phyloP scores from a whole-genome alignment of 1,139 yeast genomes.

The Saccharomyces hybrid region DNA sequence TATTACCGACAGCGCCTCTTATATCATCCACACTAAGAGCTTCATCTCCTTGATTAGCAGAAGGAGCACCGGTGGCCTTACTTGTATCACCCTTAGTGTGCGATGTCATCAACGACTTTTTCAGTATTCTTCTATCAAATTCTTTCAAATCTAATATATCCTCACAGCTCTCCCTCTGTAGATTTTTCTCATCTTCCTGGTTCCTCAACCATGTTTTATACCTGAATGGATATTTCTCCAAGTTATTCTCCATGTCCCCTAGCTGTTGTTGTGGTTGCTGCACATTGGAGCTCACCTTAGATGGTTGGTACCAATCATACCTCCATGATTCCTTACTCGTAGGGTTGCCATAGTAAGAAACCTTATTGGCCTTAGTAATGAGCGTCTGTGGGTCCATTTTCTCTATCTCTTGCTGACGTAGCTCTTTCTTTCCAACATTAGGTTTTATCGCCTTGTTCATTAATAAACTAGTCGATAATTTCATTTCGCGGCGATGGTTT shows the following conservation, averaged over 20 bases:
- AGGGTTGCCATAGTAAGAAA: conserved; percentile 11
- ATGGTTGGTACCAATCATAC: conserved; percentile 24
- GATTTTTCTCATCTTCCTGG: conserved; percentile 4
- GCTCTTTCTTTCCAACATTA: not conserved
- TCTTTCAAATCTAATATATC: conserved; percentile 9
- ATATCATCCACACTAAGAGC: conserved; percentile 51
- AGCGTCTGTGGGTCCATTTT: conserved; percentile 14
- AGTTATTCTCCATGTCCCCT: conserved; percentile 6
- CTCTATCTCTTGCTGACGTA: not conserved
- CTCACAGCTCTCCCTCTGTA: not conserved
- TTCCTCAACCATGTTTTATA: conserved; percentile 19
- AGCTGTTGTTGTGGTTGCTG: conserved; percentile 5
- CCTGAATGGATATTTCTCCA: conserved; percentile 17
- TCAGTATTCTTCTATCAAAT: conserved; percentile 15
- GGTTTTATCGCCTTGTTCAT: not conserved
- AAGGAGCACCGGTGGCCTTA: not conserved
- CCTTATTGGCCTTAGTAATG: conserved; percentile 22
- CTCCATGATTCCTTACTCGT: conserved; percentile 19
- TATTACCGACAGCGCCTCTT: conserved; percentile 55
- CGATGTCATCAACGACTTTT: conserved; percentile 3
- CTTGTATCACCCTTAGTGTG: not conserved
- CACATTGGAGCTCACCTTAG: conserved; percentile 3
- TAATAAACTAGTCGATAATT: not conserved
- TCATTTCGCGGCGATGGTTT: not conserved
- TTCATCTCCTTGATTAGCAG: conserved; percentile 10